Conservation (phyloP, 2,329 filamentous ascomycete genomes). For the Cadophora sp. region DNA sequence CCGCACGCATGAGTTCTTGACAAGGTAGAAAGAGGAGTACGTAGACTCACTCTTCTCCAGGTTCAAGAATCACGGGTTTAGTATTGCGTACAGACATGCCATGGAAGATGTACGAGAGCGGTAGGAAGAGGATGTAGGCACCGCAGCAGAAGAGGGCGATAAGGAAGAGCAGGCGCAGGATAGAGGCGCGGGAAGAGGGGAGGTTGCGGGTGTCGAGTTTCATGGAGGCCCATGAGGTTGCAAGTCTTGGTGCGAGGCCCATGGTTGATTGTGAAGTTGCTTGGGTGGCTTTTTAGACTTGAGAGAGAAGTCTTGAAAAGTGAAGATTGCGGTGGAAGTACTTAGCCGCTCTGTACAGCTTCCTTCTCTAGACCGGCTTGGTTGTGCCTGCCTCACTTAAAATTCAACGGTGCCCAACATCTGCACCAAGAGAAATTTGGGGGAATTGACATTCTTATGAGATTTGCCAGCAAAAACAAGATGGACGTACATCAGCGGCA, state of each 20-base stretch:
- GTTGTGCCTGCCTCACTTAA: background rate
- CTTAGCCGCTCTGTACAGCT: background rate
- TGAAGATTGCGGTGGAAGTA: no score
- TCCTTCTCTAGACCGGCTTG: background rate
- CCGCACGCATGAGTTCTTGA: conserved; percentile 7
- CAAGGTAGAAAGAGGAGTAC: background rate
- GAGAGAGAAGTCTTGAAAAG: background rate
- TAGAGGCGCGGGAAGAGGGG: conserved; percentile 17
- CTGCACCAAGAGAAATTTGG: background rate
- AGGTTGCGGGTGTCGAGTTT: conserved; percentile 12
- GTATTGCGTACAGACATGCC: background rate
- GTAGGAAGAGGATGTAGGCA: conserved; percentile 17
- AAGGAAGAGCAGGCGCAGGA: conserved; percentile 15
- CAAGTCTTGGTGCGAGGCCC: conserved; percentile 20
- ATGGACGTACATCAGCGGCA: no score
- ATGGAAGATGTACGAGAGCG: conserved; percentile 9
- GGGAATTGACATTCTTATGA: background rate
- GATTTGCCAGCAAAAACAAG: no score
- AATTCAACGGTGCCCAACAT: no score
- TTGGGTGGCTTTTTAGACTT: background rate
- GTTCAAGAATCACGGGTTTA: conserved; percentile 14
- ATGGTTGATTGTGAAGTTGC: background rate
- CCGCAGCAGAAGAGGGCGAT: conserved; percentile 3
- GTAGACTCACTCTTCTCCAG: conserved; percentile 32
- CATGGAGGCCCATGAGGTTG: conserved; percentile 19